Conservation (phyloP, 1,284 basidiomycete genomes). For the Tilletia indica region DNA sequence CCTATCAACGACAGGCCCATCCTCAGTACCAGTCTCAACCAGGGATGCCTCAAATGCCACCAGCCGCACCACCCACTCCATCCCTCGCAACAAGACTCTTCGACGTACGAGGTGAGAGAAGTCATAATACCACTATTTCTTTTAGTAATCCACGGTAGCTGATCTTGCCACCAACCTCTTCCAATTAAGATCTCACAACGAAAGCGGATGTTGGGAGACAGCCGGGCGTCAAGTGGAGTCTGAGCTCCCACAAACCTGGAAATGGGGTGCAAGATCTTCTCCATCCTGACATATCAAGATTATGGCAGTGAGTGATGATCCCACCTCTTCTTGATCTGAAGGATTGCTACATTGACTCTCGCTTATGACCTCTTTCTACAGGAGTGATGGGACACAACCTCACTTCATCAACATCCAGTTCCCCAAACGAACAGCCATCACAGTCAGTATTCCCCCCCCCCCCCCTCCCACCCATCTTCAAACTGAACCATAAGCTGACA, state of each 20-base stretch:
- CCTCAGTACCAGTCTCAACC: too few species aligned
- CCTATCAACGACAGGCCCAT: too few species aligned
- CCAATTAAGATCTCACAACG: constrained; percentile 36
- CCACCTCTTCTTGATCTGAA: neutral
- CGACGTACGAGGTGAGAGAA: constrained; percentile 6
- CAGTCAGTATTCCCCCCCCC: constrained; percentile 62
- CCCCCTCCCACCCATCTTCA: neutral
- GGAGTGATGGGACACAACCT: constrained; percentile 94
- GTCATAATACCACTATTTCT: too few species aligned
- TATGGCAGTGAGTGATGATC: constrained; percentile 83
- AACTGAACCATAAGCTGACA: neutral
- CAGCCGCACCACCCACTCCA: neutral
- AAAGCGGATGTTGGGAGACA: constrained; percentile 47
- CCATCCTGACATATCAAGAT: constrained; percentile 83
- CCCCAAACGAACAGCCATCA: constrained; percentile 80
- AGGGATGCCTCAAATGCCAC: too few species aligned
- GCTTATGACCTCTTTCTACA: constrained; percentile 55
- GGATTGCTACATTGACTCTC: constrained; percentile 32
- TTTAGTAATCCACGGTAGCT: too few species aligned
- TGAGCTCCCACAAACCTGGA: constrained; percentile 93
- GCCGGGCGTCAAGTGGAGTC: constrained; percentile 79
- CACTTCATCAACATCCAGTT: constrained; percentile 95
- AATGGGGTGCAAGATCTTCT: constrained; percentile 89
- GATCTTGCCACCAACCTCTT: neutral
- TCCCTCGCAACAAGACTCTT: constrained; percentile 7